phyloP scores from a whole-genome alignment of 208 protist genomes.

The Entamoeba invadens region DNA sequence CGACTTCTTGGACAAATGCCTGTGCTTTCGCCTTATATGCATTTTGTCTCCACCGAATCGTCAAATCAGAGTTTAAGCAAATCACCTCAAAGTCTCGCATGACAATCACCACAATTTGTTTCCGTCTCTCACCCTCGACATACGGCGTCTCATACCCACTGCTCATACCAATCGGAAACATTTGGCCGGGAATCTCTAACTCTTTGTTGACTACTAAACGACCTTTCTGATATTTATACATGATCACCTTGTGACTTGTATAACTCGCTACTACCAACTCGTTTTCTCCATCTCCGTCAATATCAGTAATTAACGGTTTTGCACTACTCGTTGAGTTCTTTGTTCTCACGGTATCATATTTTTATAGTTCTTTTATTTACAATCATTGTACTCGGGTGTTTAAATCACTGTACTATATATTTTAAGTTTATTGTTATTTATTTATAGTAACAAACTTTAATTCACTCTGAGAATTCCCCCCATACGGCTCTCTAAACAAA shows the following conservation, averaged over 20 bases:
- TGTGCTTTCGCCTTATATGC: background rate
- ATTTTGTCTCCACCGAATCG: background rate
- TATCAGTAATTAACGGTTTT: background rate
- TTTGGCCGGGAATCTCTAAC: background rate
- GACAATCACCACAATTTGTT: background rate
- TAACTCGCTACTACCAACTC: background rate
- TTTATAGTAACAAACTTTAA: no score
- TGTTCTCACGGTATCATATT: no score
- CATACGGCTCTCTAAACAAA: background rate
- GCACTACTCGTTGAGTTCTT: background rate
- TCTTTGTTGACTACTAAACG: background rate
- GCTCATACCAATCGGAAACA: background rate
- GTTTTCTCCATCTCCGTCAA: background rate
- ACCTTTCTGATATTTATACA: background rate
- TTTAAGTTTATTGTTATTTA: no score
- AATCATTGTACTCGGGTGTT: no score
- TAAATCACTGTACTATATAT: no score
- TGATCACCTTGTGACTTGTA: background rate
- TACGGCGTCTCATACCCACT: background rate
- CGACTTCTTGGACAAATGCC: background rate
- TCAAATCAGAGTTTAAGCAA: background rate
- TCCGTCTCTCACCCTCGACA: background rate
- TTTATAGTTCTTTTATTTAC: no score
- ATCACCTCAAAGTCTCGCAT: background rate
- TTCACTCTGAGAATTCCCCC: background rate